phyloP scores from a whole-genome alignment of 2,329 filamentous ascomycete species.

The Sporothrix luriei region DNA sequence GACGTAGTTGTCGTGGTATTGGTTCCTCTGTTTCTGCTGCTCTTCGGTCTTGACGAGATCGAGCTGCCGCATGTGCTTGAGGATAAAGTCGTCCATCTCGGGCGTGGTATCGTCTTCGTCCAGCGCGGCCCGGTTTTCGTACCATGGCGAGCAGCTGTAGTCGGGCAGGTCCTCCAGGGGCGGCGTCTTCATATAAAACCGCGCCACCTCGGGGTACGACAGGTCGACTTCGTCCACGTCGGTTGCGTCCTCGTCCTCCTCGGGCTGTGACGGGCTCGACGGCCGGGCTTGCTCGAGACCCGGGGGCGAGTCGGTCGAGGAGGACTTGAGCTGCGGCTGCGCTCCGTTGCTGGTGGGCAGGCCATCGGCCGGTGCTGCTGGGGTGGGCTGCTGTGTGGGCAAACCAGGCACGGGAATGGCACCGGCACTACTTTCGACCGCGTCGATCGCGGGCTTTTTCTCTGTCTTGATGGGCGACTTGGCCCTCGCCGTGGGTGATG shows the following conservation, averaged over 20 bases:
- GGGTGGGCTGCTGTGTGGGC: not conserved
- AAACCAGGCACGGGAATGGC: slow-evolving; percentile 16
- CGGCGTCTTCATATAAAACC: slow-evolving; percentile 58
- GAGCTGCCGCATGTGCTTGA: slow-evolving; percentile 50
- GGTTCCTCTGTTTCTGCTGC: slow-evolving; percentile 47
- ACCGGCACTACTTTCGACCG: not conserved
- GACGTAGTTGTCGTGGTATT: slow-evolving; percentile 54
- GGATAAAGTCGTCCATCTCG: slow-evolving; percentile 51
- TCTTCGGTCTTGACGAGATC: slow-evolving; percentile 44
- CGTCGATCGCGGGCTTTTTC: slow-evolving; percentile 7
- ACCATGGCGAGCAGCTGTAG: slow-evolving; percentile 52
- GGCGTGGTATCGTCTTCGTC: slow-evolving; percentile 48
- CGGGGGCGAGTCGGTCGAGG: slow-evolving; percentile 29
- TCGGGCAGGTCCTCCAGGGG: slow-evolving; percentile 58
- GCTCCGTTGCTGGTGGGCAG: not conserved
- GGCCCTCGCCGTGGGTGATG: not conserved
- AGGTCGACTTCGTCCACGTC: slow-evolving; percentile 59
- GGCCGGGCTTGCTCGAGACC: slow-evolving; percentile 34
- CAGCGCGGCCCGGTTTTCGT: slow-evolving; percentile 51
- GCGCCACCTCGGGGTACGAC: slow-evolving; percentile 53
- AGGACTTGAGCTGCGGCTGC: not conserved
- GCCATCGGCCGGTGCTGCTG: slow-evolving; percentile 2
- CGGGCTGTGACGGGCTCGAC: slow-evolving; percentile 54
- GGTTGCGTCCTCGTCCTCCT: slow-evolving; percentile 56
- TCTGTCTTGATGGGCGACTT: slow-evolving; percentile 24